Evolutionary conservation across 768 basidiomycete species (phyloP).

Genomic region (Hortiboletus campestris): DNA sequence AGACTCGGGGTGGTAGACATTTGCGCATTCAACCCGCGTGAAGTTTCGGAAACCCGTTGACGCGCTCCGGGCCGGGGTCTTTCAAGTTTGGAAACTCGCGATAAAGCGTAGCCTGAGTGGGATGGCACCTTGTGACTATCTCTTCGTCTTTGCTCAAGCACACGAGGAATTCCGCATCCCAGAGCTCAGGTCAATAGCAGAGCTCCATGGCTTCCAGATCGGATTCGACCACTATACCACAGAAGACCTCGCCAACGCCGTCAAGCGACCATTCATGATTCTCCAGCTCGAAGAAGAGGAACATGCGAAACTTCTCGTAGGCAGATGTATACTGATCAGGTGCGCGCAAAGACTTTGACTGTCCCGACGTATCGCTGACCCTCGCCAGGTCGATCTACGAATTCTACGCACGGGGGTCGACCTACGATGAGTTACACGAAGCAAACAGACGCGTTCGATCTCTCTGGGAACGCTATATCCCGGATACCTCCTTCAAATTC

Average conservation of each 20-base stretch:
- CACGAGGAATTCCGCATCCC: conserved; percentile 84
- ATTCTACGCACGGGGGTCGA: conserved; percentile 68
- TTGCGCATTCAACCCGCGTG: neutral
- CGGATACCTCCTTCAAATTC: conserved; percentile 79
- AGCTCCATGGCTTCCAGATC: conserved; percentile 67
- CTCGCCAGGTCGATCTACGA: conserved; percentile 67
- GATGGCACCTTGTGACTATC: conserved; percentile 38
- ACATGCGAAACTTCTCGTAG: conserved; percentile 70
- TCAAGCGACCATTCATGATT: conserved; percentile 69
- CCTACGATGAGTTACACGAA: conserved; percentile 70
- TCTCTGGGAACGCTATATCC: conserved; percentile 59
- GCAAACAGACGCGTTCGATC: conserved; percentile 41
- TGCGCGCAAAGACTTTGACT: conserved; percentile 32
- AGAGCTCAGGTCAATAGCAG: conserved; percentile 74
- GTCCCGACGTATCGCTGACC: neutral
- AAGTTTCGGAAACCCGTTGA: neutral
- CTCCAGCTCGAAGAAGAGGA: conserved; percentile 66
- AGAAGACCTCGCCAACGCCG: conserved; percentile 46
- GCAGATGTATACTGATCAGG: conserved; percentile 83
- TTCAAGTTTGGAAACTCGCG: neutral
- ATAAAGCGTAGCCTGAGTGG: neutral
- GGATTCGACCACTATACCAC: conserved; percentile 40
- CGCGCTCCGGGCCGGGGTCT: too few relatives aligned
- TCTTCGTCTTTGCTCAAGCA: conserved; percentile 77
- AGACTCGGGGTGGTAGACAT: conserved; percentile 24